Evolutionary conservation across 768 basidiomycete genomes (phyloP), one percentile per base, ranked within the genome.

Genomic region (Tremella mesenterica): DNA sequence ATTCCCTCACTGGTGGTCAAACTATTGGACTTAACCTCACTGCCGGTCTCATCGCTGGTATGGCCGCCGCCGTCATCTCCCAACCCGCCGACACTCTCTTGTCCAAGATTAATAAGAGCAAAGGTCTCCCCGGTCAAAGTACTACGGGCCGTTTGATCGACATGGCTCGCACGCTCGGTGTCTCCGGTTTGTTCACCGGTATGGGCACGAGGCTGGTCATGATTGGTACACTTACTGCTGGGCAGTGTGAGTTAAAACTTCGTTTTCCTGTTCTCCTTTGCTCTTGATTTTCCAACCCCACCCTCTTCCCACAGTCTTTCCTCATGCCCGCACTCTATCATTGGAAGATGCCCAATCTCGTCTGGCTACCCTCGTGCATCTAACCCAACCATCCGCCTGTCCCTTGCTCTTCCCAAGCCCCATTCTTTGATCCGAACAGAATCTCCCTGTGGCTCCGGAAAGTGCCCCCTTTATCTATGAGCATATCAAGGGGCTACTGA

Each of bases 71-170:
- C 56, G 68, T 73, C 58, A 92, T 96, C 73, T 96, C 92, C 16
- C 91, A 96, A 74, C 91, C 91, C 45, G 91, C 91, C 63, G 91
- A 96, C 74, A 85, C 91, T 33, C 75, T 96, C 60, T 85, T 95
- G 62, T 93, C 90, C 53, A 72, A 72, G 74, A 89, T 95, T 76
- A 89, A 91, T 73, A 96, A 96, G 80, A 79, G 82, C 57, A 75
- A 75, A 69, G 75, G 74, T 53, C 59, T 54, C 9, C 75, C 75
- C 43, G 75, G 75, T 46, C 70, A 77, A 65, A 67, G 69, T n/a
- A 65, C 68, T 59, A 62, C 73, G 46, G 71, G 71, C 44, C 63
- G 75, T 48, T 59, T 76, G 43, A 50, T 75, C 61, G 60, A 63
- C 52, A 74, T 76, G 72, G 65, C 74, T 48, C 69, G 69, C 48